Base-by-base conservation (phyloP, 2,329 filamentous ascomycete genomes). In the Fusarium subtropicale region DNA sequence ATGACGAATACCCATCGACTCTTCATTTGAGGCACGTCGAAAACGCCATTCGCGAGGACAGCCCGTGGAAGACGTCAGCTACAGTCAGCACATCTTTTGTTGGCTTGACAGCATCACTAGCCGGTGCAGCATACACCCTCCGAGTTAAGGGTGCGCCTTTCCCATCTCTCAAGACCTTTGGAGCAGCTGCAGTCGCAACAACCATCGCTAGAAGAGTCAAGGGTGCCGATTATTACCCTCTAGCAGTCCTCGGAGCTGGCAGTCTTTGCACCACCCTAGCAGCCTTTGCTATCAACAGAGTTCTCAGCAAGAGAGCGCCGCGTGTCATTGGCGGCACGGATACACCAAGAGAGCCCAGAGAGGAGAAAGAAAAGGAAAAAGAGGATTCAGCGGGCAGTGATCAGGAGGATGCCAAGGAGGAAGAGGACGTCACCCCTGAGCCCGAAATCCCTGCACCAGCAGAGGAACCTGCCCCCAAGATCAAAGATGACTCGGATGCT, bases 1-100 rank as follows among this genome's bases (percentile, higher is more conserved):
- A 46, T 11, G 61, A 70, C 5, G 39, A 39, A 2, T 69, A 69
- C 26, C 66, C 66, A 16, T 39, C 39, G 2, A 63, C 57, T 22
- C 34, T 69, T 26, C 34, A 67, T 15, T 38, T 69, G 11, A 51
- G 57, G 30, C 61, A 69, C 3, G 66, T 69, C 6, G 66, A 64
- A 16, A 69, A 69, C 16, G 54, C 47, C 8, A 45, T 61, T 1
- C 66, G 66, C 2, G 28, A 51, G 12, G 66, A 69, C 5, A 69
- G 66, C 10, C 56, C 61, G 11, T 69, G 66, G 66, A 69, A 69
- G 48, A 70, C 61, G 13, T 42, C 66, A 6, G 66, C 66, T 0
- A 70, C 66, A 30, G 66, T 67, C 30, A 41, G 66, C 50, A 69
- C 66, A 45, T 63, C 66, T 3, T 26, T 70, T 1, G 62, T 67